Conservation (phyloP, 345 rosid genomes). For the Rhodamnia argentea region DNA sequence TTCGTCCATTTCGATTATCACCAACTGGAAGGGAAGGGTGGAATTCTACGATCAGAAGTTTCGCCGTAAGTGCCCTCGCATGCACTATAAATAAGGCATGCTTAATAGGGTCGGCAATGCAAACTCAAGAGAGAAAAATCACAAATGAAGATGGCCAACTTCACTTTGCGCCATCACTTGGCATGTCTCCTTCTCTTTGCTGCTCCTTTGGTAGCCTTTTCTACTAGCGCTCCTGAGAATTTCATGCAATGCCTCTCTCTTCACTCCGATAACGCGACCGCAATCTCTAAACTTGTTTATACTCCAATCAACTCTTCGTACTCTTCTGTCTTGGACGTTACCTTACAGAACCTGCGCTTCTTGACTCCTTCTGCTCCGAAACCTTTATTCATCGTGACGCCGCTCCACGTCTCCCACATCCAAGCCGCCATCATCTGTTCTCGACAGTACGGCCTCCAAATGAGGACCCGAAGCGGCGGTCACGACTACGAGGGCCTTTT, state of each 20-base stretch:
- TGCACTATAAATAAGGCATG: background rate
- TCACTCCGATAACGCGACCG: background rate
- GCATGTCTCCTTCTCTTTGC: background rate
- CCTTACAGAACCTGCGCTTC: constrained; percentile 3
- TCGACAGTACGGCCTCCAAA: constrained; percentile 10
- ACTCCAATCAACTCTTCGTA: constrained; percentile 1
- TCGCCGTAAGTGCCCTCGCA: too few species aligned
- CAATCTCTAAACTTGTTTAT: constrained; percentile 3
- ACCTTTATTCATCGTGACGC: constrained; percentile 21
- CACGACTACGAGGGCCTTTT: constrained; percentile 54
- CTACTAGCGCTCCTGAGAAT: background rate
- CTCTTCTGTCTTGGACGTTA: background rate
- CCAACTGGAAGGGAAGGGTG: background rate
- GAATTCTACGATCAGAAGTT: background rate
- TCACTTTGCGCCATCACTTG: background rate
- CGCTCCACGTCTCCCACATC: constrained; percentile 22
- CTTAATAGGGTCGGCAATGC: background rate
- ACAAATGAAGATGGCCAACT: background rate
- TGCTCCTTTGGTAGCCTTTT: background rate
- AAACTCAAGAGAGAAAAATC: background rate
- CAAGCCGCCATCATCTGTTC: constrained; percentile 32
- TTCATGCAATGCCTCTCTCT: constrained; percentile 9
- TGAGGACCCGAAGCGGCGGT: constrained; percentile 42
- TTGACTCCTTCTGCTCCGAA: constrained; percentile 9
- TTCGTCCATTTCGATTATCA: background rate